Evolutionary conservation across 2,329 filamentous ascomycete genomes (phyloP).

Genomic region (Trichoderma koningii): DNA sequence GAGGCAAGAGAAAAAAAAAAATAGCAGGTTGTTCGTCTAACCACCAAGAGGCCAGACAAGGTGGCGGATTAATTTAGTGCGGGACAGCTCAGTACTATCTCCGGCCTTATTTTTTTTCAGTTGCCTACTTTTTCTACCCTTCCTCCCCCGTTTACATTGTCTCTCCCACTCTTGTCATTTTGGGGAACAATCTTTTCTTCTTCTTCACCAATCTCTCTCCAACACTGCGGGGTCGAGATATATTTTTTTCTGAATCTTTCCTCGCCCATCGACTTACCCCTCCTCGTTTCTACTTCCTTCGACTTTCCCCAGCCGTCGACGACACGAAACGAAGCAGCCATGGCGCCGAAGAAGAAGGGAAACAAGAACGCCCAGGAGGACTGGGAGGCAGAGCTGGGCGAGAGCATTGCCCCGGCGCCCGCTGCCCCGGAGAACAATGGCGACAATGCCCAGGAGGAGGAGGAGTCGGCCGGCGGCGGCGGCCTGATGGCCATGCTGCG

Average conservation of each 20-base stretch:
- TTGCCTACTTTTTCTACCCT: neutral
- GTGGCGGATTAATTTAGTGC: conserved; percentile 16
- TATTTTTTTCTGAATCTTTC: conserved; percentile 7
- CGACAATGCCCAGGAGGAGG: conserved; percentile 49
- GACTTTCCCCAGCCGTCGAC: neutral
- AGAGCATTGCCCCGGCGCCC: conserved; percentile 65
- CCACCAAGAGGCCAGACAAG: conserved; percentile 4
- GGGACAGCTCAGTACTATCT: conserved; percentile 23
- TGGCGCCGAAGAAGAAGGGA: conserved; percentile 93
- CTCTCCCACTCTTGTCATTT: conserved; percentile 7
- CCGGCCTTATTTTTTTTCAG: conserved; percentile 10
- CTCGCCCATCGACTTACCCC: neutral
- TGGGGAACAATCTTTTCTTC: conserved; percentile 5
- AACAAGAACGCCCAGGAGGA: conserved; percentile 83
- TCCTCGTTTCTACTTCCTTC: neutral
- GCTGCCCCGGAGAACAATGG: conserved; percentile 45
- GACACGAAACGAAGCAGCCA: conserved; percentile 46
- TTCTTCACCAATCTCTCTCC: neutral
- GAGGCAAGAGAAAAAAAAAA: neutral
- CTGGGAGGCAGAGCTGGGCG: conserved; percentile 92
- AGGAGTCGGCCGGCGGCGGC: conserved; percentile 55
- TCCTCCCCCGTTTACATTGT: conserved; percentile 1
- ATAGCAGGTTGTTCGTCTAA: conserved; percentile 3
- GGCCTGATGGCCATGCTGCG: conserved; percentile 78
- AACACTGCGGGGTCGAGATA: conserved; percentile 3